Evolutionary conservation across 257 asterid species (phyloP).

Genomic region (Solanum piurae): DNA sequence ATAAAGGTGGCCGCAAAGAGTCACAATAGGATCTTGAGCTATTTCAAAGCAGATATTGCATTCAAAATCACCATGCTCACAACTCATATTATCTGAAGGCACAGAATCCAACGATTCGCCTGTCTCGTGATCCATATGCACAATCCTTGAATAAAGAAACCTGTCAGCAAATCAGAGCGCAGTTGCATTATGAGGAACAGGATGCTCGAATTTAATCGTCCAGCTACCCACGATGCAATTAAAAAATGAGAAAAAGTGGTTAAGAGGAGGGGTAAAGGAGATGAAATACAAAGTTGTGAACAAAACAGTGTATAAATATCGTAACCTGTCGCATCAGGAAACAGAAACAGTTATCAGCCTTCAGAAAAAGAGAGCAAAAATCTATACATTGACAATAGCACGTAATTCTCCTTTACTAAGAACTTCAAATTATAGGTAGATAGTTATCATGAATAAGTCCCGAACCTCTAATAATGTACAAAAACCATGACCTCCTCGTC

Average conservation of each 20-base stretch:
- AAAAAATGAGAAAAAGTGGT: neutral
- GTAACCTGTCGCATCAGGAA: neutral
- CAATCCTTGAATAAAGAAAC: conserved; percentile 11
- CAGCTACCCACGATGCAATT: neutral
- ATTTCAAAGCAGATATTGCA: conserved; percentile 89
- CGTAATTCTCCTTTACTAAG: neutral
- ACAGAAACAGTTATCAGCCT: neutral
- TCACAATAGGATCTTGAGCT: conserved; percentile 82
- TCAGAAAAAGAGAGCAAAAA: neutral
- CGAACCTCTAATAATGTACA: neutral
- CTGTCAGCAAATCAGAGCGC: neutral
- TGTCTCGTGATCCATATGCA: conserved; percentile 41
- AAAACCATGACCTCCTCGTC: neutral
- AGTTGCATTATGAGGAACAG: neutral
- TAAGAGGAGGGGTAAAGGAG: neutral
- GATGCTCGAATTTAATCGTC: neutral
- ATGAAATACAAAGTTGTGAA: neutral
- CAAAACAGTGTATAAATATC: neutral
- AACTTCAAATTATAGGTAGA: neutral
- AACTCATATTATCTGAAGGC: conserved; percentile 21
- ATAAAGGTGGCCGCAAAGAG: conserved; percentile 94
- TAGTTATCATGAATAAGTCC: neutral
- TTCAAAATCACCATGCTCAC: conserved; percentile 59
- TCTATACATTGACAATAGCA: neutral
- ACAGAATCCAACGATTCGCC: conserved; percentile 21